These are phyloP conservation scores for Aspergillus funiculosus DNA, from an alignment of 495 filamentous ascomycete species.

Conservation along the genomic window DNA sequence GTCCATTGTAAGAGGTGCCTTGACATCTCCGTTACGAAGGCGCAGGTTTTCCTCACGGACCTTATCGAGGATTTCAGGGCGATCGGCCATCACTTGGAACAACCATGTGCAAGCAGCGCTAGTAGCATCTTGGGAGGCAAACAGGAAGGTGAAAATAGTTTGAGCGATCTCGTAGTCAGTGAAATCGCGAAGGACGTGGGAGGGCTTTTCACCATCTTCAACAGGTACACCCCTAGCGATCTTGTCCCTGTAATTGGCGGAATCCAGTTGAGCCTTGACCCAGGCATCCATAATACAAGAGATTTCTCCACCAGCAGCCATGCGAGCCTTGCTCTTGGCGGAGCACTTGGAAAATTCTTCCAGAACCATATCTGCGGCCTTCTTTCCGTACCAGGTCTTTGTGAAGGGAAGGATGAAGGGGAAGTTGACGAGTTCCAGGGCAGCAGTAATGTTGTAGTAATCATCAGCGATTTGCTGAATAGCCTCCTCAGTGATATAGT, in stretches of 20 bases:
- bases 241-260: constrained; percentile 68
- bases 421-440: constrained; percentile 96
- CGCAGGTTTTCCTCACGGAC: constrained; percentile 87
- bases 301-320: constrained; percentile 82
- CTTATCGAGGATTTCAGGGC: constrained; percentile 82
- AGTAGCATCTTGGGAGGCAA: constrained; percentile 95
- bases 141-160: constrained; percentile 96
- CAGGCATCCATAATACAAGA: constrained; percentile 94
- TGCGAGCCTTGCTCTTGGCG: constrained; percentile 85
- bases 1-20: constrained; percentile 68
- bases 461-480: constrained; percentile 96
- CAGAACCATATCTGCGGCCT: constrained; percentile 86
- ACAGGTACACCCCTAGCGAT: constrained; percentile 62
- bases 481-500: constrained; percentile 84
- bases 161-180: constrained; percentile 88
- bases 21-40: constrained; percentile 69
- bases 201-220: constrained; percentile 69
- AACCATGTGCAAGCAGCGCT: constrained; percentile 90
- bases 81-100: constrained; percentile 91
- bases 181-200: constrained; percentile 76
- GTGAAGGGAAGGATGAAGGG: constrained; percentile 95
- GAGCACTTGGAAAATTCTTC: constrained; percentile 86
- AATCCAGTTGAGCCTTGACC: constrained; percentile 80
- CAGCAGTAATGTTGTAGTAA: constrained; percentile 93
- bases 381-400: constrained; percentile 96